Evolutionary conservation across 805 yeast genomes (phyloP), one percentile per base, ranked within the genome.

Genomic region (Ogataea trehalophila): DNA sequence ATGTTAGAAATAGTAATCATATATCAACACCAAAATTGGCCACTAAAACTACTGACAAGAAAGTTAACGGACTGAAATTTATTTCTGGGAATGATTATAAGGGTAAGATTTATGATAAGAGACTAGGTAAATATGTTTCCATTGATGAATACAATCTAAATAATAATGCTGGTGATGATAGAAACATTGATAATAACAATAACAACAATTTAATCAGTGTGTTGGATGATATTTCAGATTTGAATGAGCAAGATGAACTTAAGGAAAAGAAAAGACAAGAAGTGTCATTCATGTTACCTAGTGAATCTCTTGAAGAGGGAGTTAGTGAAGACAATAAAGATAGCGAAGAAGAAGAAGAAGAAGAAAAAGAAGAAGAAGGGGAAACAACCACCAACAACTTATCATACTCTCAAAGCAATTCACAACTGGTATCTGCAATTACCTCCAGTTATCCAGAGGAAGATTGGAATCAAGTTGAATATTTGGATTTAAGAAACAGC

Each of bases 401-500:
- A 4, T 73, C 82, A 3, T 79, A 78, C 53, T 67, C 80, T 2
- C 75, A 76, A 51, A 68, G 77, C 0, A 71, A 71, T 47, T 68
- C 61, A 42, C 62, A 63, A 14, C 56, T 79, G 36, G 77, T 76
- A 4, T 63, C 77, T 6, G 68, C 74, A 3, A 69, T 79, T 26
- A 76, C 77, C 1, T 74, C 73, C 35, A 55, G 61, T 3, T 62
- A 74, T 42, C 68, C 77, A 1, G 59, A 65, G 22, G 65, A 66
- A 4, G 63, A 68, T 42, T 79, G 83, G 84, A 66, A 68, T 33
- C 52, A 53, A 14, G 60, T 78, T 2, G 56, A 49, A 9, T 66
- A 65, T 18, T 63, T 79, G n/a, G 61, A 63, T 34, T 54, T 79
- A 17, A 51, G 65, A 3, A 66, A 58, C 14, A 57, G 57, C 31